Conservation (phyloP, 2,329 filamentous ascomycete species). For the Cordyceps pruinosa region DNA sequence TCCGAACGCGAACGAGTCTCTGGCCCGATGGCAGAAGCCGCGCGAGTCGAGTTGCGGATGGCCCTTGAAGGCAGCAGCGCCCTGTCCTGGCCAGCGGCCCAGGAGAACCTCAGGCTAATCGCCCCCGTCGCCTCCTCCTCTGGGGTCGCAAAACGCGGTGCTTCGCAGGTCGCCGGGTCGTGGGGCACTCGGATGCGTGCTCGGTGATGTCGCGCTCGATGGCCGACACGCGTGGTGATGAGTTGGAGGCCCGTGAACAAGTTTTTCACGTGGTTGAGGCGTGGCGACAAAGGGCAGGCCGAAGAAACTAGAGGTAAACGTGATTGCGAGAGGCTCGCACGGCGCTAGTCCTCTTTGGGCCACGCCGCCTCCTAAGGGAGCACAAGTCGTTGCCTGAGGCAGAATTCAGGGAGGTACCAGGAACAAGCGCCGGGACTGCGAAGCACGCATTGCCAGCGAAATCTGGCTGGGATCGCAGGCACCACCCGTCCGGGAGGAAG, state of each 20-base stretch:
- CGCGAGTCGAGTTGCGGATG: slow-evolving; percentile 31
- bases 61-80: slow-evolving; percentile 33
- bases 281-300: slow-evolving; percentile 31
- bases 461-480: not conserved
- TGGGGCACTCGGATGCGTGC: slow-evolving; percentile 21
- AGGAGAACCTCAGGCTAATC: slow-evolving; percentile 40
- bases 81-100: slow-evolving; percentile 40
- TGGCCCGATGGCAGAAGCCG: slow-evolving; percentile 19
- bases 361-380: slow-evolving; percentile 15
- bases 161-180: slow-evolving; percentile 32
- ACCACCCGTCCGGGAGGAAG: not conserved
- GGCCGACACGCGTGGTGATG: slow-evolving; percentile 49
- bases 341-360: slow-evolving; percentile 28
- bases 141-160: slow-evolving; percentile 29
- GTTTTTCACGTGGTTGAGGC: slow-evolving; percentile 39
- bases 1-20: slow-evolving; percentile 13
- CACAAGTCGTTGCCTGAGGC: slow-evolving; percentile 23
- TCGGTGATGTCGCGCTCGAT: slow-evolving; percentile 33
- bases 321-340: slow-evolving; percentile 26
- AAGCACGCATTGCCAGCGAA: not conserved
- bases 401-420: slow-evolving; percentile 4
- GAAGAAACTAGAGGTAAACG: slow-evolving; percentile 39
- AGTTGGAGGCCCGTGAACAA: slow-evolving; percentile 28
- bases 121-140: slow-evolving; percentile 40
- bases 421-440: not conserved